These are phyloP conservation scores for Malassezia equina DNA, from an alignment of 1,284 basidiomycete species.

Conservation along the genomic window DNA sequence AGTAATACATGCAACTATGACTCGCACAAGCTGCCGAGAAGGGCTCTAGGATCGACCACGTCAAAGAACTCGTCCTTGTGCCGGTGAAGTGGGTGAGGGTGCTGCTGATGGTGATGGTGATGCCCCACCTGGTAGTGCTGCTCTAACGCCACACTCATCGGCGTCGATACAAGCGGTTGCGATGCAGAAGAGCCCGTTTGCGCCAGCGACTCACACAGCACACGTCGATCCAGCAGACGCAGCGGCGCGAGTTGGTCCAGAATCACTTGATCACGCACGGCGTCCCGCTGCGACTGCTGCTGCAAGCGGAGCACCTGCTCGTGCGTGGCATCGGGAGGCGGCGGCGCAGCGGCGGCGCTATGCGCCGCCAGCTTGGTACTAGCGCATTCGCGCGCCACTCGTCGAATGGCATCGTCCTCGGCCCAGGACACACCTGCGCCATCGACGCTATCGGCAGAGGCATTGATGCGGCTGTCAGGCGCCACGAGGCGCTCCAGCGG, in stretches of 20 bases:
- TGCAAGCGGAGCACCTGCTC: conserved; percentile 1
- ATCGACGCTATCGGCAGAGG: background rate
- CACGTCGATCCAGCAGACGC: conserved; percentile 30
- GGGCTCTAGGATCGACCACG: conserved; percentile 39
- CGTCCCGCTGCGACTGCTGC: conserved; percentile 12
- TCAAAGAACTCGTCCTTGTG: conserved; percentile 40
- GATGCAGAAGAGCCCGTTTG: background rate
- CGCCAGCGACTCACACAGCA: conserved; percentile 27
- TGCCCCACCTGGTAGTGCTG: conserved; percentile 10
- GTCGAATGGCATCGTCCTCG: conserved; percentile 6
- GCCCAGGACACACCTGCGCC: background rate
- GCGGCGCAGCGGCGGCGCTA: background rate
- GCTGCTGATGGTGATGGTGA: conserved; percentile 10
- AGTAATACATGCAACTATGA: conserved; percentile 3
- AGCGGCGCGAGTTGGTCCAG: conserved; percentile 37
- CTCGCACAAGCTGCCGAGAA: conserved; percentile 29
- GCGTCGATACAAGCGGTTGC: background rate
- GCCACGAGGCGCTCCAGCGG: conserved; percentile 37
- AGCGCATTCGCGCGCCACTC: conserved; percentile 15
- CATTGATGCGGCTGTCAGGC: conserved; percentile 21
- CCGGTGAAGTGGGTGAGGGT: conserved; percentile 19
- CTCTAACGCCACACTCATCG: conserved; percentile 6
- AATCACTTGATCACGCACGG: conserved; percentile 27
- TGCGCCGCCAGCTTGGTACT: conserved; percentile 26
- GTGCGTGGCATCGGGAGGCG: conserved; percentile 1